Base-by-base conservation (phyloP, 1,284 basidiomycete genomes). In the Naganishia liquefaciens region DNA sequence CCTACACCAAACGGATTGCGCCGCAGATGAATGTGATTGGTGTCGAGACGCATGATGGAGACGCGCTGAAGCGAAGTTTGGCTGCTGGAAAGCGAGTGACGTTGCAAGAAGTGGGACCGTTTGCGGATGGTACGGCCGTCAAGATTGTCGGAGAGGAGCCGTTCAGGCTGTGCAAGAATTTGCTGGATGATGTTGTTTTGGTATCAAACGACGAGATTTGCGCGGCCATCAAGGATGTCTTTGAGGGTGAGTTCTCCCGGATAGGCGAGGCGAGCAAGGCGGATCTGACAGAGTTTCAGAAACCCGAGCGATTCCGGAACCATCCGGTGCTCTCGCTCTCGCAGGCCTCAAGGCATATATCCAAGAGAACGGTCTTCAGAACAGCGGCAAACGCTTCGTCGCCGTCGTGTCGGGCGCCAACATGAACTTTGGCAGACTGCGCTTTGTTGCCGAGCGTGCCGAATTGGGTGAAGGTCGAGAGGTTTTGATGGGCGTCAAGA, bases 51-150 rank as follows among this genome's bases (percentile, higher is more conserved):
- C 76, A 90, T 54, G 96, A 99, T 76, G 95, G 87, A 0, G 94
- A 99, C 75, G 94, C 94, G 2, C 93, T 99, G 88, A 85, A 85
- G 15, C 83, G 84, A 73, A 94, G 91, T 76, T 76, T 93, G 71
- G 84, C 83, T 68, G 84, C 84, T 63, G 91, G 93, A 7, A 84
- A 91, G 70, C 83, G 94, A 30, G 87, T 96, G 0, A 87, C 87
- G 11, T 81, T 99, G 64, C 79, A 84, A 30, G 96, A 99, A 75
- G 94, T 97, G 1, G 96, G 96, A 5, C 89, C 94, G 1, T 99
- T 99, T 77, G 90, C 89, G 66, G 96, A 99, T 76, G 96, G 96
- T n/a, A 99, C 96, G 0, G 96, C 96, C 0, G 96, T 99, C n/a
- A 88, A 91, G 75, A 85, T 95, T 53, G 93, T 99, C 0, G 96